phyloP scores from a whole-genome alignment of 805 yeast genomes.

The Yarrowia sp. region DNA sequence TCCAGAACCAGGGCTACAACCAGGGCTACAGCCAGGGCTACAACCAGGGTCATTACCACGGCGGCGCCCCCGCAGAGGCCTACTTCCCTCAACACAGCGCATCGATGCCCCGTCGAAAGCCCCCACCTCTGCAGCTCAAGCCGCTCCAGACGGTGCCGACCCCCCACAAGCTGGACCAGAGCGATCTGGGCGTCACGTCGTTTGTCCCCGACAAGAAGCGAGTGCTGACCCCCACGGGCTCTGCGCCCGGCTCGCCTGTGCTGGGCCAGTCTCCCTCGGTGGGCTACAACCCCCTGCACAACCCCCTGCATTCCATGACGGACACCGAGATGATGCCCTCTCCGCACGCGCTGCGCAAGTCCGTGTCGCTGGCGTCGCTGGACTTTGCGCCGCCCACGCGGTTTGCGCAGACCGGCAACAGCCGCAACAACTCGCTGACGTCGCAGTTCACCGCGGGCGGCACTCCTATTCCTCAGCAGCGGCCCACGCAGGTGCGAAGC shows the following conservation, averaged over 20 bases:
- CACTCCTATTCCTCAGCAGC: slow-evolving; percentile 35
- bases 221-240: slow-evolving; percentile 22
- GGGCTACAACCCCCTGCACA: slow-evolving; percentile 29
- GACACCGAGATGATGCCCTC: slow-evolving; percentile 42
- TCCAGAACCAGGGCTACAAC: background rate
- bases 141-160: slow-evolving; percentile 43
- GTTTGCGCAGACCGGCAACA: slow-evolving; percentile 10
- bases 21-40: background rate
- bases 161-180: slow-evolving; percentile 44
- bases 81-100: slow-evolving; percentile 1
- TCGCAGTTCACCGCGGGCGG: slow-evolving; percentile 27
- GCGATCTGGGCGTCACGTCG: slow-evolving; percentile 41
- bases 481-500: slow-evolving; percentile 43
- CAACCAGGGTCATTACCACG: background rate
- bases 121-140: slow-evolving; percentile 34
- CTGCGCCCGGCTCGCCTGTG: slow-evolving; percentile 36
- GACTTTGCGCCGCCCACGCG: slow-evolving; percentile 46
- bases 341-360: slow-evolving; percentile 44
- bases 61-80: slow-evolving; percentile 20
- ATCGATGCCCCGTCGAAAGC: slow-evolving; percentile 1
- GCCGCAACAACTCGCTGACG: slow-evolving; percentile 40
- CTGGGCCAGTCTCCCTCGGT: slow-evolving; percentile 7
- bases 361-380: slow-evolving; percentile 42
- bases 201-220: slow-evolving; percentile 12
- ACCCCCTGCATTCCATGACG: slow-evolving; percentile 33